These are phyloP conservation scores for Quercus tomentella DNA, from an alignment of 331 rosid genomes.

Conservation along the genomic window DNA sequence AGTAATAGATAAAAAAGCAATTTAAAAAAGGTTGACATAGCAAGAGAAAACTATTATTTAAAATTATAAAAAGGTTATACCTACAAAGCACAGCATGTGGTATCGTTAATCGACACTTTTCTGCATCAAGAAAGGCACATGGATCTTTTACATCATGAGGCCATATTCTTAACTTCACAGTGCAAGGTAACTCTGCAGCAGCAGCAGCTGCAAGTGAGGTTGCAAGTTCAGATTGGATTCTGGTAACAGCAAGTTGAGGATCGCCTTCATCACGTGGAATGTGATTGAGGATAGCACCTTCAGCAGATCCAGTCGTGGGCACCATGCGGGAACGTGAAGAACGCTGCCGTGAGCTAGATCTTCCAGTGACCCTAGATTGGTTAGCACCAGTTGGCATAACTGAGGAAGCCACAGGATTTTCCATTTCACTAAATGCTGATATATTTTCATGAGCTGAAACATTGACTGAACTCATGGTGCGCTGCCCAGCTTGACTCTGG, in stretches of 20 bases:
- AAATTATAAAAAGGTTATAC: constrained; percentile 31
- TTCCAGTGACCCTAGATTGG: constrained; percentile 57
- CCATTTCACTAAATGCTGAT: constrained; percentile 42
- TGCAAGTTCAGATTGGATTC: constrained; percentile 85
- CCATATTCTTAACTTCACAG: constrained; percentile 96
- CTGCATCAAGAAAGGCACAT: constrained; percentile 63
- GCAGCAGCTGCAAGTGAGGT: constrained; percentile 82
- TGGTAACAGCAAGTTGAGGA: constrained; percentile 57
- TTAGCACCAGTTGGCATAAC: constrained; percentile 37
- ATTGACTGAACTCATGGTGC: constrained; percentile 34
- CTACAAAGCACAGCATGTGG: constrained; percentile 98
- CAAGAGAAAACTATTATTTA: neutral
- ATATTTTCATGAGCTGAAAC: constrained; percentile 30
- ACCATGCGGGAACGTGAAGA: constrained; percentile 46
- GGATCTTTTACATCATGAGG: constrained; percentile 81
- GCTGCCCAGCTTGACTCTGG: constrained; percentile 78
- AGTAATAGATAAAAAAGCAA: neutral
- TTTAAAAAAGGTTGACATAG: neutral
- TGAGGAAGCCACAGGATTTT: constrained; percentile 44
- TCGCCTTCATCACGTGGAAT: constrained; percentile 49
- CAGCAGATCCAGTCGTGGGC: constrained; percentile 51
- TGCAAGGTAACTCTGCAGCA: constrained; percentile 92
- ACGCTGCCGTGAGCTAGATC: constrained; percentile 59
- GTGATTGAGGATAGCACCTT: constrained; percentile 38
- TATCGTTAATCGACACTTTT: constrained; percentile 64